phyloP scores from a whole-genome alignment of 106 monocot genomes.

The Dendrobium officinale region DNA sequence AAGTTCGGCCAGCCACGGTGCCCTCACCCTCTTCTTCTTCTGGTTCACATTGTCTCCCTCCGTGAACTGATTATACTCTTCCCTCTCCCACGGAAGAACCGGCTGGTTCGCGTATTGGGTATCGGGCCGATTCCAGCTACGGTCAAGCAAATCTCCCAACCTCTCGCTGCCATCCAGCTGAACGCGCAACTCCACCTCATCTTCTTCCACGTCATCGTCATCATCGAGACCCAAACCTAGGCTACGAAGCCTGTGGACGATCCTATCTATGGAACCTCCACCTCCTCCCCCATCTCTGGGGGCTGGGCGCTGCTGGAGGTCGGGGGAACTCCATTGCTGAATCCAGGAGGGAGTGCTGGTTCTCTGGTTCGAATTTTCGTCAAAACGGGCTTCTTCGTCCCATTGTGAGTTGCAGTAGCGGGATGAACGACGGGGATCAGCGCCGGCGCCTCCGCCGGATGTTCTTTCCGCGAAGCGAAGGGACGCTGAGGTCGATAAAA shows the following conservation, averaged over 20 bases:
- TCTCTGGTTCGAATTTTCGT: slow-evolving; percentile 6
- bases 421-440: background rate
- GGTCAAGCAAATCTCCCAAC: slow-evolving; percentile 64
- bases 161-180: slow-evolving; percentile 37
- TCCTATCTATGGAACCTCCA: slow-evolving; percentile 58
- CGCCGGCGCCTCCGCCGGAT: background rate
- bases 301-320: slow-evolving; percentile 6
- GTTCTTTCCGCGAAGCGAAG: background rate
- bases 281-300: background rate
- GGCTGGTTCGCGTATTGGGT: background rate
- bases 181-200: background rate
- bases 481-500: slow-evolving; percentile 4
- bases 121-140: slow-evolving; percentile 79
- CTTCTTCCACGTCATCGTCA: slow-evolving; percentile 22
- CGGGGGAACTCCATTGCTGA: slow-evolving; percentile 38
- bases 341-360: slow-evolving; percentile 43
- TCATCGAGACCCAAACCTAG: slow-evolving; percentile 50
- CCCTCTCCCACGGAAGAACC: slow-evolving; percentile 78
- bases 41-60: slow-evolving; percentile 16
- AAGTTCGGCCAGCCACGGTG: slow-evolving; percentile 85
- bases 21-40: slow-evolving; percentile 63
- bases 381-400: background rate
- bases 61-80: slow-evolving; percentile 5
- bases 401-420: background rate
- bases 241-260: slow-evolving; percentile 81